phyloP scores from a whole-genome alignment of 768 basidiomycete species.

The Rhodotorula kratochvilovae region DNA sequence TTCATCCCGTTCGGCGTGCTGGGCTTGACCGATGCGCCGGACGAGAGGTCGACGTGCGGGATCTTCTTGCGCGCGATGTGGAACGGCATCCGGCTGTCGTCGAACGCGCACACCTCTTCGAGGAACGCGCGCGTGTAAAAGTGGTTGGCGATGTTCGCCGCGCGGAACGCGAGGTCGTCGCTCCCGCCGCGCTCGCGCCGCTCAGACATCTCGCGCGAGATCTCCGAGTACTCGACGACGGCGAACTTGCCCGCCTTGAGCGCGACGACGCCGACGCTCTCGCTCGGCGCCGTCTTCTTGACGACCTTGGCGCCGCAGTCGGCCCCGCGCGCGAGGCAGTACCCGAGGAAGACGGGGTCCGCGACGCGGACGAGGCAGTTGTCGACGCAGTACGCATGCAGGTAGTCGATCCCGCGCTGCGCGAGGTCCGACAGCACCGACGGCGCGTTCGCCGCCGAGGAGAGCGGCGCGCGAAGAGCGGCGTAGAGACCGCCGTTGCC shows the following conservation, averaged over 20 bases:
- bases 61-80: slow-evolving; percentile 99
- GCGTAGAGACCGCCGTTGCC: slow-evolving; percentile 98
- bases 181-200: slow-evolving; percentile 49
- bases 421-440: slow-evolving; percentile 74
- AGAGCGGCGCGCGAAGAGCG: slow-evolving; percentile 57
- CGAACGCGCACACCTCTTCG: slow-evolving; percentile 65
- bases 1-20: slow-evolving; percentile 96
- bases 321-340: slow-evolving; percentile 78
- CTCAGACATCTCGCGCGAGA: slow-evolving; percentile 80
- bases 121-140: slow-evolving; percentile 90
- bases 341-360: slow-evolving; percentile 94
- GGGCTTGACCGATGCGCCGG: slow-evolving; percentile 71
- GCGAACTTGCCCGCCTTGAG: slow-evolving; percentile 73
- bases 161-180: slow-evolving; percentile 81
- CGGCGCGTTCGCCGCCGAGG: slow-evolving; percentile 59
- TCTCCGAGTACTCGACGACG: slow-evolving; percentile 97
- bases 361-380: slow-evolving; percentile 97
- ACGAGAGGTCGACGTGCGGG: slow-evolving; percentile 65
- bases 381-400: slow-evolving; percentile 96
- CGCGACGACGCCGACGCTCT: slow-evolving; percentile 93
- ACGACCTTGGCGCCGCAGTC: slow-evolving; percentile 96
- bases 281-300: slow-evolving; percentile 75
- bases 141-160: slow-evolving; percentile 96
- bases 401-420: slow-evolving; percentile 70
- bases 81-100: slow-evolving; percentile 80